These are phyloP conservation scores for Chytriomyces sp. DNA, from an alignment of 192 early-diverging fungal genomes.

Conservation along the genomic window DNA sequence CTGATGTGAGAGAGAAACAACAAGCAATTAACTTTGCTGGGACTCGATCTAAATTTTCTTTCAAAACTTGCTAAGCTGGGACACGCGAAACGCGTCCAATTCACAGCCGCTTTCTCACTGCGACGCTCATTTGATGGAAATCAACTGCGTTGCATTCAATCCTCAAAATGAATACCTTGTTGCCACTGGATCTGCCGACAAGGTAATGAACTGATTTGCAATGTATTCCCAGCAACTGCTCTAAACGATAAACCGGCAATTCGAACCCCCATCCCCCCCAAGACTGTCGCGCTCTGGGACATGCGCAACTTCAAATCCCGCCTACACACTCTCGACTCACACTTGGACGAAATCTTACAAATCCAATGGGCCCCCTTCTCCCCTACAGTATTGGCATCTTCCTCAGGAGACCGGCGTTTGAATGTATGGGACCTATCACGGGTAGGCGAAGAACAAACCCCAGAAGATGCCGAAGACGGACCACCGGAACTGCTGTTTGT, in stretches of 20 bases:
- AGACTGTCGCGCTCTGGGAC: constrained; percentile 95
- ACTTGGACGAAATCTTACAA: constrained; percentile 92
- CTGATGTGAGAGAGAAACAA: constrained; percentile 67
- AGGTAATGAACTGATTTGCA: constrained; percentile 48
- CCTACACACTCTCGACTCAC: constrained; percentile 85
- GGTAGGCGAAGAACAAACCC: constrained; percentile 92
- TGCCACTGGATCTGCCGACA: constrained; percentile 93
- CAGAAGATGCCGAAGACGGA: constrained; percentile 97
- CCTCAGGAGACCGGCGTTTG: constrained; percentile 85
- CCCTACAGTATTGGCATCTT: constrained; percentile 90
- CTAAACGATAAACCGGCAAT: neutral
- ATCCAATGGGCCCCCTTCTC: constrained; percentile 92
- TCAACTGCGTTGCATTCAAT: constrained; percentile 96
- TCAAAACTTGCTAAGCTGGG: constrained; percentile 75
- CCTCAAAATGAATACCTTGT: constrained; percentile 87
- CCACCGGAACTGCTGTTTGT: constrained; percentile 98
- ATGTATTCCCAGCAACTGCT: neutral
- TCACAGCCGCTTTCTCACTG: constrained; percentile 72
- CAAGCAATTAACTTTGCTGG: neutral
- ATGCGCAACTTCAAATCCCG: constrained; percentile 85
- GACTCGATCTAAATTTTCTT: neutral
- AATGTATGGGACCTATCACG: constrained; percentile 94
- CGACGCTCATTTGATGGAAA: constrained; percentile 86
- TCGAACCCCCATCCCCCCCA: neutral
- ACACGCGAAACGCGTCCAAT: constrained; percentile 74